Percentiles rank a stretch among this genome's conserved stretches.
These are phyloP conservation scores for Quercus dentata DNA, from an alignment of 306 rosid species.

Conservation along the genomic window DNA sequence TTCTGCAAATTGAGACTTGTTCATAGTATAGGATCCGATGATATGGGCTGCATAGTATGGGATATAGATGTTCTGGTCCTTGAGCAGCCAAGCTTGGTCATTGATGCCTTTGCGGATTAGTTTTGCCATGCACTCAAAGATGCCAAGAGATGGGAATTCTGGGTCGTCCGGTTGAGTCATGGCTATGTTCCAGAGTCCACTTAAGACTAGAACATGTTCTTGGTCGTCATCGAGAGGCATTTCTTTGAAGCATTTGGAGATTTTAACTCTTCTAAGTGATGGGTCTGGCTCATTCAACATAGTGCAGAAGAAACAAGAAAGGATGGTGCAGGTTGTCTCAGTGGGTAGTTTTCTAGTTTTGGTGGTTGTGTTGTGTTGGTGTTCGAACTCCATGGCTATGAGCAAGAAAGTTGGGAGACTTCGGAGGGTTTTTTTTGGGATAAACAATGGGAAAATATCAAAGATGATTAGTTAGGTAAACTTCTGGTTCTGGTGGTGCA, in stretches of 20 bases:
- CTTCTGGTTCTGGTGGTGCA: not conserved
- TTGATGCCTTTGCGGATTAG: constrained; percentile 46
- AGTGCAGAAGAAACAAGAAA: constrained; percentile 61
- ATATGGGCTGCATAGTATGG: constrained; percentile 78
- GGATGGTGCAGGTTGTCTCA: constrained; percentile 21
- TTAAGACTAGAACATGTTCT: constrained; percentile 45
- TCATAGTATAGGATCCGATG: constrained; percentile 67
- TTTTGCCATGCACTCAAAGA: constrained; percentile 59
- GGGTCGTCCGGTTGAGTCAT: constrained; percentile 50
- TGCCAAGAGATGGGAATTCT: constrained; percentile 62
- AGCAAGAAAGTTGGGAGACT: not conserved
- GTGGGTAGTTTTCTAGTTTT: constrained; percentile 1
- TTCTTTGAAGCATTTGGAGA: constrained; percentile 42
- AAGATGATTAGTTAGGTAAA: not conserved
- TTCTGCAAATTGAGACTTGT: constrained; percentile 38
- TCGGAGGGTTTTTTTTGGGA: not conserved
- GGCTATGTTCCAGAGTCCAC: constrained; percentile 64
- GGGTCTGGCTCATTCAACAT: constrained; percentile 47
- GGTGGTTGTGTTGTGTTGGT: constrained; percentile 16
- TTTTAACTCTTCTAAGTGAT: constrained; percentile 31
- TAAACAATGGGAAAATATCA: not conserved
- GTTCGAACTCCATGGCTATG: constrained; percentile 30
- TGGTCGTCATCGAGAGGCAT: constrained; percentile 46
- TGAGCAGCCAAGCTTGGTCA: constrained; percentile 47
- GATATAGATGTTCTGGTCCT: constrained; percentile 50